Base-by-base conservation (phyloP, 768 basidiomycete genomes). In the Lactarius trivialis region DNA sequence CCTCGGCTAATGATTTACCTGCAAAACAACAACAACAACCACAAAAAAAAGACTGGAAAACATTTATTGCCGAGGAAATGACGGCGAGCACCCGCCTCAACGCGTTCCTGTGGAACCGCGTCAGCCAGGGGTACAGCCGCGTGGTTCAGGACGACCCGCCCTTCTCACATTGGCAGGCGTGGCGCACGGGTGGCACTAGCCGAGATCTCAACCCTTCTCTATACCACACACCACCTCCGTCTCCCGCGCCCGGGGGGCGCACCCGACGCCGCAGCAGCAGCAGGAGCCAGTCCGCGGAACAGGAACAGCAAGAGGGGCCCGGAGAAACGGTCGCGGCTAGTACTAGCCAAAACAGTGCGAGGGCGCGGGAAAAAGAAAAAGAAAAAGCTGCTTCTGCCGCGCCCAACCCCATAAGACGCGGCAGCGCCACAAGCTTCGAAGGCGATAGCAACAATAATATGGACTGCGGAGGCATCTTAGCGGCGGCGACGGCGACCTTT, bases 81-180 rank as follows among this genome's bases (percentile, higher is more conserved):
- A 17, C 30, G 8, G 7, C 43, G 24, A 36, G 56, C 45, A 39
- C 34, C 1, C 37, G 57, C 24, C 54, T 63, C 28, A 26, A 48
- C 52, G 43, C 56, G 6, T 65, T 63, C 56, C 37, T 65, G 19
- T 65, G 64, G 64, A 54, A 50, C 14, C 53, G 53, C 5, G 19
- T 65, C 45, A 63, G 61, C 32, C 64, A 65, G 37, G 64, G 64
- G 7, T 65, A 58, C 28, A 32, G n/a, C 14, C 53, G 56, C 15
- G 45, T 43, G 8, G 34, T 58, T 11, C 37, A 41, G 15, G 64
- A 58, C 45, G 37, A 37, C 15, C 61, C 61, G 2, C 64, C 62
- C 3, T 12, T 17, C 2, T 36, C 28, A 37, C 11, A 36, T 1
- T 64, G 61, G 64, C 50, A 53, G 24, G 61, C 61, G 24, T 65